A percentile compares a stretch with the other conserved stretches of the same genome.
phyloP scores from a whole-genome alignment of 2,329 filamentous ascomycete genomes.

The Paraconiothyrium brasiliense region DNA sequence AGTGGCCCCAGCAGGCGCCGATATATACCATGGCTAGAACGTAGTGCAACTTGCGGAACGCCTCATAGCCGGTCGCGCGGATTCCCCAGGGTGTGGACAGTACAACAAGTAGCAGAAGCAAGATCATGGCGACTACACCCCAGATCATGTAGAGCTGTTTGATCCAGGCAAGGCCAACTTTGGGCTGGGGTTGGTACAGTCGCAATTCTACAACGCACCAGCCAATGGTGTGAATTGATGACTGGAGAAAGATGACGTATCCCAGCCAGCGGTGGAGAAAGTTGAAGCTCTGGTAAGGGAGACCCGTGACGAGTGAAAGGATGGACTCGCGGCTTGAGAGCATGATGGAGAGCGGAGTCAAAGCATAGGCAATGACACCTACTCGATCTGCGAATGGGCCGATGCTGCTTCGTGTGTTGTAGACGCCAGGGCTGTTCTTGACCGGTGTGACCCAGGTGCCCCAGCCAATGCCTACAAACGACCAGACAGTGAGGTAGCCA shows the following conservation, averaged over 20 bases:
- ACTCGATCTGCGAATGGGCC: conserved; percentile 75
- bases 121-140: conserved; percentile 73
- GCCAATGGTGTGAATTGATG: conserved; percentile 72
- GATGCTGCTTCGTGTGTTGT: conserved; percentile 72
- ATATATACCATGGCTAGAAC: conserved; percentile 78
- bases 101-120: conserved; percentile 69
- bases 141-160: conserved; percentile 75
- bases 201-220: conserved; percentile 74
- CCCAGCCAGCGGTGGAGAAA: conserved; percentile 68
- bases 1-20: conserved; percentile 79
- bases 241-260: conserved; percentile 75
- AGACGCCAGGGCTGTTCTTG: conserved; percentile 60
- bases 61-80: conserved; percentile 75
- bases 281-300: conserved; percentile 76
- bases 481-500: conserved; percentile 72
- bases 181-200: conserved; percentile 77
- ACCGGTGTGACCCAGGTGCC: conserved; percentile 76
- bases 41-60: conserved; percentile 79
- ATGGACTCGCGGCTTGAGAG: conserved; percentile 75
- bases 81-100: conserved; percentile 70
- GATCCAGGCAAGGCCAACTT: conserved; percentile 65
- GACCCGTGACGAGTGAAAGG: conserved; percentile 73
- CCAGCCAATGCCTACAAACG: conserved; percentile 72
- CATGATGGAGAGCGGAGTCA: conserved; percentile 75
- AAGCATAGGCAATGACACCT: conserved; percentile 75